Evolutionary conservation across 192 early-diverging fungal genomes (phyloP), one percentile per base, ranked within the genome.

Genomic region (Rhizophagus prolifer): DNA sequence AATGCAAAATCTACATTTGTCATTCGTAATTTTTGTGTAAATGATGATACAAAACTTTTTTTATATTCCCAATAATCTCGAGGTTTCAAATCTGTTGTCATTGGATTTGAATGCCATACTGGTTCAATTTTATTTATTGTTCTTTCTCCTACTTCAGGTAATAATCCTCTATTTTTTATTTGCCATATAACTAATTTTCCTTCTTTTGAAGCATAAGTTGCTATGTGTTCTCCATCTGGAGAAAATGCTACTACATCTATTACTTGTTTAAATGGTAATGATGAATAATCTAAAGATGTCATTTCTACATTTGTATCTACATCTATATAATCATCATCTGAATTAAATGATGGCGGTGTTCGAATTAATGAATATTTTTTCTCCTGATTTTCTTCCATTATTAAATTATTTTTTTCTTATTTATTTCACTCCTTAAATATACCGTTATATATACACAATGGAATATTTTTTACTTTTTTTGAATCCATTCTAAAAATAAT

Each of bases 1-100:
- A 70, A 23, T 25, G 68, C 68, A 70, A 70, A 70, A 46, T 70
- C 68, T 21, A 70, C n/a, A 70, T 70, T 46, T 38, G 36, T 38
- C 68, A 70, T 70, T 34, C 1, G 10, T 28, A 44, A 19, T 23
- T 41, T 34, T 23, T 31, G 34, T 25, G 68, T 31, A 23, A 70
- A 70, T 25, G 44, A 31, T 7, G 68, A 34, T 21, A 38, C 68
- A 23, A 70, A 70, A 70, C 68, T 70, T 70, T 70, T n/a, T 13
- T n/a, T 70, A 21, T 70, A 4, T 8, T 70, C 12, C 68, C 19
- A 44, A 70, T 70, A 70, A 13, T 70, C n/a, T 8, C 68, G 12
- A 44, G 68, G 68, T 12, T 41, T 70, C 9, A 70, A 46, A 70
- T 26, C 61, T 30, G 61, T 14, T 30, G 9, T 12, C 3, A 13